phyloP scores from a whole-genome alignment of 768 basidiomycete genomes.

The Heimioporus sp. region DNA sequence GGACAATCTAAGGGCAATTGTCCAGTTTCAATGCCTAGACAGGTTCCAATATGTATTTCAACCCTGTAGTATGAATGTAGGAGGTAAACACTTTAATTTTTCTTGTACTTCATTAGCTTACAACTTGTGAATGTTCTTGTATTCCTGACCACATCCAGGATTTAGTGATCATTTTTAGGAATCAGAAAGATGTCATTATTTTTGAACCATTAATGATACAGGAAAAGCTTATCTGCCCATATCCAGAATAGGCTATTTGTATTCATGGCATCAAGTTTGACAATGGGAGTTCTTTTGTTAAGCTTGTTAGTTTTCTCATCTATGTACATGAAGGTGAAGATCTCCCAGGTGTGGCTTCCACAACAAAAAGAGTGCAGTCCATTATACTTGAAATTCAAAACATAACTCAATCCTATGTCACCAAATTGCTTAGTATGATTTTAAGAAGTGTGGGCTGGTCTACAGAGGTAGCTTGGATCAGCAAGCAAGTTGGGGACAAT shows the following conservation, averaged over 20 bases:
- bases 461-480: constrained; percentile 26
- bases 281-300: constrained; percentile 27
- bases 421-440: constrained; percentile 47
- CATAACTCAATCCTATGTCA: constrained; percentile 45
- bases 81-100: neutral
- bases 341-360: constrained; percentile 34
- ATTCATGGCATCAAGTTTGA: constrained; percentile 30
- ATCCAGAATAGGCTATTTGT: constrained; percentile 43
- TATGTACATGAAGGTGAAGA: constrained; percentile 32
- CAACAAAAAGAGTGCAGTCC: constrained; percentile 37
- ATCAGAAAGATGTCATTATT: constrained; percentile 21
- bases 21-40: constrained; percentile 14
- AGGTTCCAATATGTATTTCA: constrained; percentile 1
- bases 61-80: constrained; percentile 4
- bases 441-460: constrained; percentile 38
- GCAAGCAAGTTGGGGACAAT: constrained; percentile 47
- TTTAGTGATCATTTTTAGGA: constrained; percentile 42
- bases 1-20: constrained; percentile 14
- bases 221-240: constrained; percentile 46
- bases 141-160: constrained; percentile 44
- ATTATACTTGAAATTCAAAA: constrained; percentile 37
- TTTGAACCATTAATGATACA: constrained; percentile 41
- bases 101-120: neutral
- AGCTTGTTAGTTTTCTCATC: constrained; percentile 39
- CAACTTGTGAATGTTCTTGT: constrained; percentile 32